Evolutionary conservation across 208 protist genomes (phyloP), one percentile per base, ranked within the genome.

Genomic region (Endotrypanum monterogeii): DNA sequence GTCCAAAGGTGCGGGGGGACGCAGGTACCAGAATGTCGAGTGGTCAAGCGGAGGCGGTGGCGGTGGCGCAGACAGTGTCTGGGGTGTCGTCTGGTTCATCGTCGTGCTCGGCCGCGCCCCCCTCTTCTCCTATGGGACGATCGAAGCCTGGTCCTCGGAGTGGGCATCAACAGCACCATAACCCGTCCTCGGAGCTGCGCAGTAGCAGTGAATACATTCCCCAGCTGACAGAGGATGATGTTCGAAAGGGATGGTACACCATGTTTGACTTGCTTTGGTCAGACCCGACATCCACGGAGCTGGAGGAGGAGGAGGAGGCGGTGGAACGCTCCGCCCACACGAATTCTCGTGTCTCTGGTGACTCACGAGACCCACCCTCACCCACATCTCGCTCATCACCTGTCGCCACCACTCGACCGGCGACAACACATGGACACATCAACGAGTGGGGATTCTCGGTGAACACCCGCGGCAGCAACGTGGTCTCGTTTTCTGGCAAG

Each of bases 241-340:
- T 92, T 48, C 83, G 84, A 46, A 83, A 80, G 54, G 78, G 78
- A 30, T 94, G 87, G 88, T 85, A 83, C 76, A 80, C 82, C 20
- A 83, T 79, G 60, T 92, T 86, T 63, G 91, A 96, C 61, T 76
- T 96, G 18, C 74, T 94, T 30, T 96, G 91, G 91, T 92, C 86
- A n/a, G 91, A 96, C 71, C 89, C 91, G 16, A 91, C 86, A 0
- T 62, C 74, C 51, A 73, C 56, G 37, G 91, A 94, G 57, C 65
- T 79, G 32, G 58, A 63, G 14, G n/a, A 63, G 30, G 60, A 65
- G 32, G 58, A 63, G n/a, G n/a, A 63, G 58, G 60, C 58, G 25
- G 50, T 54, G 23, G 52, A 28, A 16, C 20, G 58, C 35, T 30
- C 7, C 14, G 73, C 39, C 23, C 11, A 55, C 23, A 56, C 14